Evolutionary conservation across 768 basidiomycete genomes (phyloP), one percentile per base, ranked within the genome.

Genomic region (Chiua virens): DNA sequence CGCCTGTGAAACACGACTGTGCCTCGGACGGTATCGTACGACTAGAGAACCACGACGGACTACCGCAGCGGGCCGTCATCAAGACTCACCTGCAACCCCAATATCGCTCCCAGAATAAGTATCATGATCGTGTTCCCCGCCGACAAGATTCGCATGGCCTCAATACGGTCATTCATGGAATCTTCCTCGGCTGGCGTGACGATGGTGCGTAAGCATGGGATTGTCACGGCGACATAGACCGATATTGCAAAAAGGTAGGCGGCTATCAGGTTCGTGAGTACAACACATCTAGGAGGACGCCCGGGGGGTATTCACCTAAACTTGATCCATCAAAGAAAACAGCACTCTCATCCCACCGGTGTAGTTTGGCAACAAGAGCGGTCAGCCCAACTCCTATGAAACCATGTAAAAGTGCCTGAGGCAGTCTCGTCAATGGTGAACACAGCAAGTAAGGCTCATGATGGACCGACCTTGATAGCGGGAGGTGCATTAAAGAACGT

Each of bases 251-350:
- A 90, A 17, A 94, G 69, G 67, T 87, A 92, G 45, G 80, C 80
- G 23, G 75, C 92, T 94, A 37, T 25, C 42, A 47, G n/a, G 47
- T 35, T 13, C 42, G 59, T 67, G 37, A 68, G 58, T 27, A 47
- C 22, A 18, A 22, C 10, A 30, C 6, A 21, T 18, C 28, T 38
- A 34, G 15, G 34, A 15, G 21, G 51, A 32, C 10, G 6, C 20
- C 4, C 5, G 34, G 49, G 37, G n/a, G 15, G 15, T 28, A 14
- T 82, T 59, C 58, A 94, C 94, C 91, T 52, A 96, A 70, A 58
- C 83, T 85, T 21, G 87, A 85, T 20, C 95, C 95, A 68, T 98
- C 95, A 68, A 98, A 98, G 75, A 91, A 94, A 73, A 95, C 79
- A 8, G 95, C 95, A 58, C 89, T 92, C 62, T 97, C 94, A 63